phyloP scores from a whole-genome alignment of 2,329 filamentous ascomycete genomes.

The Aspergillus tubingensis region DNA sequence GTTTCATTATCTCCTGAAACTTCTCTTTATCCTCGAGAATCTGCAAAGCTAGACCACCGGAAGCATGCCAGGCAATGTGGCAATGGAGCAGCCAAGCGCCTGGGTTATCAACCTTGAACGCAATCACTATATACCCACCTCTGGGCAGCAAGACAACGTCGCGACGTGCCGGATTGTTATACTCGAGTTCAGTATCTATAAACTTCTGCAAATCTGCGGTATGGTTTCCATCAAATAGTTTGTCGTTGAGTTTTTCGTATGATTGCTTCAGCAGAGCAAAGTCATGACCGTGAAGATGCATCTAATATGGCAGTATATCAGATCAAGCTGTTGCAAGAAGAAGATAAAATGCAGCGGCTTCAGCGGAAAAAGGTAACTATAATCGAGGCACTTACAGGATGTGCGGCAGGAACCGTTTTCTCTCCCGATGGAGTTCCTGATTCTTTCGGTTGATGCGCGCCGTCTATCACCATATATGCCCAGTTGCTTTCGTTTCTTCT shows the following conservation, averaged over 20 bases:
- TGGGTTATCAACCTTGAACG: constrained; percentile 10
- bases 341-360: too few relatives aligned
- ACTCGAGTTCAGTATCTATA: neutral
- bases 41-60: neutral
- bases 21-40: neutral
- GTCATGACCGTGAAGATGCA: neutral
- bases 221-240: neutral
- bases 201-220: neutral
- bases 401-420: too few relatives aligned
- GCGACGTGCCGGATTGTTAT: constrained; percentile 5
- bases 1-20: neutral
- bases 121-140: constrained; percentile 2
- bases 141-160: neutral
- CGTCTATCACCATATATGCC: too few relatives aligned
- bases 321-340: too few relatives aligned
- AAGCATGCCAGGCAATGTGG: constrained; percentile 8
- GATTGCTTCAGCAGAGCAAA: neutral
- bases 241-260: neutral
- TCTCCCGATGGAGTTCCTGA: too few relatives aligned
- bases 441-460: too few relatives aligned
- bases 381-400: too few relatives aligned
- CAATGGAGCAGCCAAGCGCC: constrained; percentile 12
- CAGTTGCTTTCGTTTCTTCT: too few relatives aligned
- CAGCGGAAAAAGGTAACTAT: too few relatives aligned
- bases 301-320: neutral